Percentiles rank a stretch among this genome's conserved stretches.
Conservation (phyloP, 139 green algal genomes). For the Gonium pectorale region DNA sequence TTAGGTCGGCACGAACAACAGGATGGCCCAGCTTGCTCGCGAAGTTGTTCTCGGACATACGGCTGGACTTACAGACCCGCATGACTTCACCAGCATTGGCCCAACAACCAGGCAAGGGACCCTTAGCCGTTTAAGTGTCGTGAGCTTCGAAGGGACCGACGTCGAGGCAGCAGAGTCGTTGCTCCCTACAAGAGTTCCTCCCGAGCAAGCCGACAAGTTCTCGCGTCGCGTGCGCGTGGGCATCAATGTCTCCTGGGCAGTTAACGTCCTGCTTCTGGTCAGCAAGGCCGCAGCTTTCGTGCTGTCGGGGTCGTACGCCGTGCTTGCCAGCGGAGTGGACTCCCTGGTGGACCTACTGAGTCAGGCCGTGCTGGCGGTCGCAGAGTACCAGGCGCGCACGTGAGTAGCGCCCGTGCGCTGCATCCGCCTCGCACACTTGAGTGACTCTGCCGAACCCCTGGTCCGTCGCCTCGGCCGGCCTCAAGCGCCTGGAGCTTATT, state of each 20-base stretch:
- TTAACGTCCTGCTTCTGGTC: conserved; percentile 51
- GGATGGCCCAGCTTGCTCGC: conserved; percentile 5
- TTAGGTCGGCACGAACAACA: no score
- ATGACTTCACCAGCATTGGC: background rate
- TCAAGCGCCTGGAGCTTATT: no score
- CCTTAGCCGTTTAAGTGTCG: background rate
- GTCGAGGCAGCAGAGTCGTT: background rate
- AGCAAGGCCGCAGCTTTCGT: background rate
- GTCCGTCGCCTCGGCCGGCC: no score
- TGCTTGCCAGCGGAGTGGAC: conserved; percentile 77
- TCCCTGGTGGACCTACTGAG: conserved; percentile 75
- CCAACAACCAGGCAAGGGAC: no score
- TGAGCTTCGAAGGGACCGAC: background rate
- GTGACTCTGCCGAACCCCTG: no score
- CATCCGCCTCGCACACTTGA: no score
- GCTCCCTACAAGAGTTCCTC: background rate
- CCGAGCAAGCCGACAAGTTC: background rate
- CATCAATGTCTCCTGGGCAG: conserved; percentile 44
- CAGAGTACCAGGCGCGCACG: conserved; percentile 54
- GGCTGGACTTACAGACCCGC: background rate
- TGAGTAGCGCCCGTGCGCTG: no score
- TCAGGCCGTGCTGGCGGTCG: conserved; percentile 75
- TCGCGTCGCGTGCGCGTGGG: conserved; percentile 24
- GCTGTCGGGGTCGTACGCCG: conserved; percentile 52
- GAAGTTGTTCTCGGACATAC: conserved; percentile 13